These are phyloP conservation scores for Xylariomycetidae sp. DNA, from an alignment of 2,329 filamentous ascomycete genomes.

Conservation along the genomic window DNA sequence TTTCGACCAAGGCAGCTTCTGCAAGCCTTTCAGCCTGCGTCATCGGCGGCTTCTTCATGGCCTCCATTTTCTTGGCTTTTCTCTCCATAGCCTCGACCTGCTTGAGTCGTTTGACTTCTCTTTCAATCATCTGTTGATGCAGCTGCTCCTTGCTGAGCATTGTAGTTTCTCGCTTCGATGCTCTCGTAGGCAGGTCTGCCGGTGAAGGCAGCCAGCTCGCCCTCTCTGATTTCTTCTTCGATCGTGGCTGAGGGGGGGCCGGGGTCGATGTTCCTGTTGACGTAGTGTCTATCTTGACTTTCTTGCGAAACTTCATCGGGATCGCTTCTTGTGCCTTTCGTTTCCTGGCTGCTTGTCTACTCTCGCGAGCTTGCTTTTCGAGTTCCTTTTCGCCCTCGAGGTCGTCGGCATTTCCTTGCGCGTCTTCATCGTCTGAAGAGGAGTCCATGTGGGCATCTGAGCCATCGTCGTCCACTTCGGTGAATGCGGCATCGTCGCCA, in stretches of 20 bases:
- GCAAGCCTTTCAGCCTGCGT: constrained; percentile 82
- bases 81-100: constrained; percentile 65
- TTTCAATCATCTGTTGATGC: constrained; percentile 68
- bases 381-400: constrained; percentile 85
- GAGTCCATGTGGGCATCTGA: constrained; percentile 84
- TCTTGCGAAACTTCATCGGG: constrained; percentile 67
- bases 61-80: constrained; percentile 65
- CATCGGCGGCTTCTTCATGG: constrained; percentile 72
- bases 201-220: constrained; percentile 53
- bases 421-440: constrained; percentile 78
- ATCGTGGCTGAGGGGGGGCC: constrained; percentile 40
- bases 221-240: constrained; percentile 58
- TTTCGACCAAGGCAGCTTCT: constrained; percentile 79
- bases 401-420: constrained; percentile 64
- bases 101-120: constrained; percentile 65
- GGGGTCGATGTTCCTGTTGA: constrained; percentile 29
- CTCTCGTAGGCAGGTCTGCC: constrained; percentile 52
- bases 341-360: constrained; percentile 65
- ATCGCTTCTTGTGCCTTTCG: constrained; percentile 75
- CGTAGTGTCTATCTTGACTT: constrained; percentile 59
- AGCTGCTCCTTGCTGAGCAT: constrained; percentile 56
- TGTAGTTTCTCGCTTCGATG: constrained; percentile 54
- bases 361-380: constrained; percentile 68
- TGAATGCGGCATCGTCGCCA: constrained; percentile 65
- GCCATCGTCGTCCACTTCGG: constrained; percentile 59